Evolutionary conservation across 371 early-diverging fungal species (phyloP).

Genomic region (Mucor mucedo): DNA sequence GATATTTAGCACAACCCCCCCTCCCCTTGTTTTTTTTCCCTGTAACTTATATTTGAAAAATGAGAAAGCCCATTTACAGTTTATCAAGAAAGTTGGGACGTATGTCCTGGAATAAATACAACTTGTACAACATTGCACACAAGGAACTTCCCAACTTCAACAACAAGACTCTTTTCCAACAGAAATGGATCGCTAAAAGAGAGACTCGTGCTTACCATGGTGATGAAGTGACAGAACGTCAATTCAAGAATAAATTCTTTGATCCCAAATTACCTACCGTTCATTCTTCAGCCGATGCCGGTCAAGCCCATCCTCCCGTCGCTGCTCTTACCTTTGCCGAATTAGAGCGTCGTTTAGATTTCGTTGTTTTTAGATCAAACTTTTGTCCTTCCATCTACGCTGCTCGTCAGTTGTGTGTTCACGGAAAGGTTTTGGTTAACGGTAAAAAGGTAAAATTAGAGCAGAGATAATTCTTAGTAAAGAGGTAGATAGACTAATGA

Average conservation of each 20-base stretch:
- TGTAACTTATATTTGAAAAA: neutral
- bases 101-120: slow-evolving; percentile 94
- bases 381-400: slow-evolving; percentile 86
- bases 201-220: slow-evolving; percentile 95
- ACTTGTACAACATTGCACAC: slow-evolving; percentile 84
- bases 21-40: slow-evolving; percentile 18
- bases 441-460: slow-evolving; percentile 73
- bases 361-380: slow-evolving; percentile 89
- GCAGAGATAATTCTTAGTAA: neutral
- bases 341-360: slow-evolving; percentile 91
- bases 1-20: slow-evolving; percentile 5
- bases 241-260: slow-evolving; percentile 76
- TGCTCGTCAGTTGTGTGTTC: slow-evolving; percentile 83
- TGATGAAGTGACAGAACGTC: slow-evolving; percentile 84
- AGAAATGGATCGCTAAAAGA: slow-evolving; percentile 92
- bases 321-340: slow-evolving; percentile 86
- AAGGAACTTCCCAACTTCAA: slow-evolving; percentile 63
- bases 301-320: slow-evolving; percentile 72
- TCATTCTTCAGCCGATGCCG: slow-evolving; percentile 52
- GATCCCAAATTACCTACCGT: slow-evolving; percentile 75
- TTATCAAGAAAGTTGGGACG: slow-evolving; percentile 78
- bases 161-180: slow-evolving; percentile 88
- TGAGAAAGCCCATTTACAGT: slow-evolving; percentile 61
- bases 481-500: neutral
- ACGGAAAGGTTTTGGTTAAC: slow-evolving; percentile 91